Conservation (phyloP, 192 early-diverging fungal genomes). For the Lobosporangium transversale region DNA sequence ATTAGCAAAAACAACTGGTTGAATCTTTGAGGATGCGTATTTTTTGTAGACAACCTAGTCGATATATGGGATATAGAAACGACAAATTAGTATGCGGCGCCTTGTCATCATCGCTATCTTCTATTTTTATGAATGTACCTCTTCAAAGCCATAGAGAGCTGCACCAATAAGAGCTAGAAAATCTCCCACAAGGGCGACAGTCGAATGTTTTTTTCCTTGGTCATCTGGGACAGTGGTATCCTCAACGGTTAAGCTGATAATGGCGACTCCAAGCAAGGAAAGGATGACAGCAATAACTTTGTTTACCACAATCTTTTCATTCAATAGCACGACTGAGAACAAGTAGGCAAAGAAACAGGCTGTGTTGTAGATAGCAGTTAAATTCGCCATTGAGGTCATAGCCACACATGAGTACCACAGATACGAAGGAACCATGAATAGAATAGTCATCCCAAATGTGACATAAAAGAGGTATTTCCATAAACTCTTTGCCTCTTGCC, state of each 20-base stretch:
- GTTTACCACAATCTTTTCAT: slow-evolving; percentile 65
- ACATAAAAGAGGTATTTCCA: slow-evolving; percentile 40
- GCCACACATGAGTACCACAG: slow-evolving; percentile 83
- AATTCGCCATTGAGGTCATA: slow-evolving; percentile 77
- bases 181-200: slow-evolving; percentile 62
- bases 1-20: slow-evolving; percentile 80
- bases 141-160: slow-evolving; percentile 79
- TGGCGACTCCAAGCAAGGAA: slow-evolving; percentile 74
- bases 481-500: slow-evolving; percentile 8
- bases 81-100: not conserved
- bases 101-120: not conserved
- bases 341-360: slow-evolving; percentile 86
- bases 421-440: slow-evolving; percentile 76
- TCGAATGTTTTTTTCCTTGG: not conserved
- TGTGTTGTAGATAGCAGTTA: slow-evolving; percentile 87
- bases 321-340: slow-evolving; percentile 76
- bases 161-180: slow-evolving; percentile 71
- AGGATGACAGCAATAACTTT: slow-evolving; percentile 74
- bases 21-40: slow-evolving; percentile 67
- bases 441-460: slow-evolving; percentile 55
- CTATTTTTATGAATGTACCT: no score
- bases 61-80: slow-evolving; percentile 5
- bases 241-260: slow-evolving; percentile 65
- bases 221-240: not conserved
- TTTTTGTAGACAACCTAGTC: slow-evolving; percentile 79